A percentile compares a stretch with the other conserved stretches of the same genome.
phyloP scores from a whole-genome alignment of 805 yeast species.

The Kurtzmaniella cleridarum region DNA sequence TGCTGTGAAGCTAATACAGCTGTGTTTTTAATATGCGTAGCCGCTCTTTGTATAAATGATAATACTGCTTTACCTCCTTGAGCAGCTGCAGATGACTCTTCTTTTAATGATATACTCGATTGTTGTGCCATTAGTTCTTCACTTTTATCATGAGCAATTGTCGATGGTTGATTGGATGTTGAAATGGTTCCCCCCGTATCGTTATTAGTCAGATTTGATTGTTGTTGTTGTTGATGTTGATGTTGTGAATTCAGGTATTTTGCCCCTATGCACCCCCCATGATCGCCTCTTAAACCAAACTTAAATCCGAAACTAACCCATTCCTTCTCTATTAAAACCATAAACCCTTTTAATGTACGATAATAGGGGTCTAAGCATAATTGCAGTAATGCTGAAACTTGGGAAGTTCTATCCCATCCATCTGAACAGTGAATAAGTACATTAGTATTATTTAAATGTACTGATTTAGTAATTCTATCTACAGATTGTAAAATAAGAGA shows the following conservation, averaged over 20 bases:
- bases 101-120: constrained; percentile 4
- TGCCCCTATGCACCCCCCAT: constrained; percentile 49
- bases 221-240: constrained; percentile 10
- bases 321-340: constrained; percentile 82
- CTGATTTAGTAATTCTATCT: constrained; percentile 72
- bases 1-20: constrained; percentile 23
- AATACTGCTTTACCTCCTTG: constrained; percentile 10
- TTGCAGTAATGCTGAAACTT: constrained; percentile 77
- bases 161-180: constrained; percentile 1
- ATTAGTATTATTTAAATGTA: constrained; percentile 78
- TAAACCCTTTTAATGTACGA: constrained; percentile 84
- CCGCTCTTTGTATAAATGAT: constrained; percentile 36
- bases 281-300: constrained; percentile 79
- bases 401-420: constrained; percentile 98
- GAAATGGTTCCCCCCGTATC: constrained; percentile 4
- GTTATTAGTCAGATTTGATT: not conserved
- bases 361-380: constrained; percentile 86
- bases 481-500: constrained; percentile 67
- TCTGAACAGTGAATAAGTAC: constrained; percentile 91
- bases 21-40: constrained; percentile 34
- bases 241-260: constrained; percentile 16
- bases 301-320: constrained; percentile 95
- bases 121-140: constrained; percentile 1
- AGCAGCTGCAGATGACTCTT: constrained; percentile 4
- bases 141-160: constrained; percentile 5